Conservation (phyloP, 768 basidiomycete species). For the Amanita rubescens region DNA sequence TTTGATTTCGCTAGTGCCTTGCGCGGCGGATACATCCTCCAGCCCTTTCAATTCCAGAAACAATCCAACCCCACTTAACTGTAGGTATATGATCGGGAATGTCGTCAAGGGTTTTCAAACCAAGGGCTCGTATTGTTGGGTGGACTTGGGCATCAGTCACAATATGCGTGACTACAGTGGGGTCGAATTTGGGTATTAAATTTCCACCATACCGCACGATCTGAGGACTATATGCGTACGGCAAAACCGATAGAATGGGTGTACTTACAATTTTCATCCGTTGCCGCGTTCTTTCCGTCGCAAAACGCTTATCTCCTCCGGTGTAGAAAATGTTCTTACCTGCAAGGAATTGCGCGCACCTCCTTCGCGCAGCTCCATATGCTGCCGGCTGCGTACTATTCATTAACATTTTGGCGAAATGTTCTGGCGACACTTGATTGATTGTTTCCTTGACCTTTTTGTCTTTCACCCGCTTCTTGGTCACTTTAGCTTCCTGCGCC, state of each 20-base stretch:
- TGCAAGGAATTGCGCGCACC: slow-evolving; percentile 25
- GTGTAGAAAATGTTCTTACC: slow-evolving; percentile 53
- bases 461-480: slow-evolving; percentile 12
- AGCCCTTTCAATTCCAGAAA: slow-evolving; percentile 27
- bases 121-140: slow-evolving; percentile 34
- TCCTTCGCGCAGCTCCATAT: slow-evolving; percentile 6
- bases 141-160: slow-evolving; percentile 37
- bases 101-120: slow-evolving; percentile 40
- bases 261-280: slow-evolving; percentile 56
- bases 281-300: slow-evolving; percentile 41
- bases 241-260: slow-evolving; percentile 1
- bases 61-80: slow-evolving; percentile 58
- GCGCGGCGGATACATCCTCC: neutral
- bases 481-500: neutral
- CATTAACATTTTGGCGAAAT: slow-evolving; percentile 46
- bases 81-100: slow-evolving; percentile 63
- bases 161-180: slow-evolving; percentile 55
- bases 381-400: slow-evolving; percentile 18
- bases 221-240: slow-evolving; percentile 26
- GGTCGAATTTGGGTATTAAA: slow-evolving; percentile 51
- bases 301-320: slow-evolving; percentile 50
- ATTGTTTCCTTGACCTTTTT: slow-evolving; percentile 32
- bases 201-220: slow-evolving; percentile 58
- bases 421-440: slow-evolving; percentile 36
- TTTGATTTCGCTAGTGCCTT: slow-evolving; percentile 13